Conservation (phyloP, 2,329 filamentous ascomycete genomes). For the Colletotrichum sp. region DNA sequence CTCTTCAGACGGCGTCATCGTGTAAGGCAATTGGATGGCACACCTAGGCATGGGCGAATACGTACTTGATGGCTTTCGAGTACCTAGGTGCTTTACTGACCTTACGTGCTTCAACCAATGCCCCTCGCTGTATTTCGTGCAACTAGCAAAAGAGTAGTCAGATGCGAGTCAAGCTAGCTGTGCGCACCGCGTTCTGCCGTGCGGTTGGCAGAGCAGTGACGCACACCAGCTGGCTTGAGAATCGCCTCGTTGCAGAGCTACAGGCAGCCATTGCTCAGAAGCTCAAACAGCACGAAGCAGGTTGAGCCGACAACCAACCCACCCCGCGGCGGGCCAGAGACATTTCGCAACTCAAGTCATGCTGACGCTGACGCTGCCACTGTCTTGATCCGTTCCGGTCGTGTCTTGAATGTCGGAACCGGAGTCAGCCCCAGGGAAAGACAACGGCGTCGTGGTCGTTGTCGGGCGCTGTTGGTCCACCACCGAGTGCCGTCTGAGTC, state of each 20-base stretch:
- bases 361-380: neutral
- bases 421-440: neutral
- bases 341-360: neutral
- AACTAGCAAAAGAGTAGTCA: neutral
- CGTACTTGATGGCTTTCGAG: neutral
- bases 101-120: neutral
- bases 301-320: neutral
- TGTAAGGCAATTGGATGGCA: neutral
- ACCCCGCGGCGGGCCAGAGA: neutral
- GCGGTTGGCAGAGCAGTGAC: conserved; percentile 15
- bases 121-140: neutral
- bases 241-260: neutral
- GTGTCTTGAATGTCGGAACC: conserved; percentile 1
- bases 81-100: neutral
- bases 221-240: neutral
- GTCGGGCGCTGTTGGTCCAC: neutral
- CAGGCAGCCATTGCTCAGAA: neutral
- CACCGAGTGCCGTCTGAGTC: neutral
- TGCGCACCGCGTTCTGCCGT: neutral
- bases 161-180: neutral
- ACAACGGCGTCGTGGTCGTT: neutral
- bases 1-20: neutral
- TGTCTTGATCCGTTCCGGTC: conserved; percentile 1
- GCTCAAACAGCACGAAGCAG: neutral
- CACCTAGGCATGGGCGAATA: neutral